phyloP scores from a whole-genome alignment of 1,284 basidiomycete species.

The Rhodotorula sp. region DNA sequence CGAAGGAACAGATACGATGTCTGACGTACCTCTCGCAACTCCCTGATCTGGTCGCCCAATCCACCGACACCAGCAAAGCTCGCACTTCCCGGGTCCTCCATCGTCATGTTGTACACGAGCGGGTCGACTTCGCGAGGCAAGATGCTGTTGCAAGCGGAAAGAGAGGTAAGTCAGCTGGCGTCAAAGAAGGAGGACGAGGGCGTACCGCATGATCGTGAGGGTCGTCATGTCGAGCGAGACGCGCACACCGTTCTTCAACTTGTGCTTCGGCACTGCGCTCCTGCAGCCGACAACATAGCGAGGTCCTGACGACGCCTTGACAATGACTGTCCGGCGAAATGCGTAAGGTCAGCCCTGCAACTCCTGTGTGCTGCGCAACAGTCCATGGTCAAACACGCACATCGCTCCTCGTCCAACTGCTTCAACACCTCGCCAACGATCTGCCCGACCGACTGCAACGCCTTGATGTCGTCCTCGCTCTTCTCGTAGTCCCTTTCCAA shows the following conservation, averaged over 20 bases:
- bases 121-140: conserved; percentile 97
- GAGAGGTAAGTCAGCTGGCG: no score
- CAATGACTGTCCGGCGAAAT: conserved; percentile 68
- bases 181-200: neutral
- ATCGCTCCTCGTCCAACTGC: conserved; percentile 96
- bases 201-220: conserved; percentile 86
- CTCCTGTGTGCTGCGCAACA: rapidly evolving
- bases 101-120: conserved; percentile 98
- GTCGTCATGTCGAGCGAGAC: conserved; percentile 99
- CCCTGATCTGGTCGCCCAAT: conserved; percentile 90
- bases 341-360: neutral
- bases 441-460: conserved; percentile 96
- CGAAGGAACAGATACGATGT: neutral
- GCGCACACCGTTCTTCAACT: conserved; percentile 86
- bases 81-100: conserved; percentile 94
- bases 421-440: conserved; percentile 99
- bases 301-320: conserved; percentile 97
- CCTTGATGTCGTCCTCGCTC: conserved; percentile 99
- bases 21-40: conserved; percentile 79
- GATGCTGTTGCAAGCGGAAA: conserved; percentile 54
- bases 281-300: conserved; percentile 99
- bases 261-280: conserved; percentile 75
- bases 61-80: conserved; percentile 98
- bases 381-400: conserved; percentile 56
- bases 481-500: conserved; percentile 87